Evolutionary conservation across 768 basidiomycete species (phyloP), one percentile per base, ranked within the genome.

Genomic region (Auriscalpium microsporum): DNA sequence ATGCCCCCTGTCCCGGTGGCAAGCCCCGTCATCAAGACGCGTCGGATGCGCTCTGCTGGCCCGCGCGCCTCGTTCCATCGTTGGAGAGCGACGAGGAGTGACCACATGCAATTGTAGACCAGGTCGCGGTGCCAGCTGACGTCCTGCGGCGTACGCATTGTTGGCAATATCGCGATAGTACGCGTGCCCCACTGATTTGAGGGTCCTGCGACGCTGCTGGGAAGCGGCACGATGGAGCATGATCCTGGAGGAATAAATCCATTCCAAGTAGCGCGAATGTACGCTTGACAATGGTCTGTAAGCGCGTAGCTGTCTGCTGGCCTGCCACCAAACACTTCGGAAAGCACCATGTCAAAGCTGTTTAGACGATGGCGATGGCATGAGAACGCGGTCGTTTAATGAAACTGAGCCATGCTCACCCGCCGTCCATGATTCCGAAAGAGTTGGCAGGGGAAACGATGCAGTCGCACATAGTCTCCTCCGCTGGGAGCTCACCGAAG

Each of bases 21-120:
- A 16, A 59, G 44, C 36, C 62, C 60, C 0, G 62, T 59, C 58
- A 63, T 57, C 52, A 63, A 55, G 40, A 63, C 52, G 16, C 48
- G 52, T 52, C 48, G 23, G 33, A 63, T 52, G 13, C 16, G 10
- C 0, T 34, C 55, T n/a, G 38, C 28, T n/a, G 3, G 50, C 34
- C n/a, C 33, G 7, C 7, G 28, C 21, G 35, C 53, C 10, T 53
- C 36, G 52, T 69, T 69, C 65, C 68, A 67, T 3, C 47, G 57
- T 52, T 61, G 57, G 10, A 72, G 35, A 50, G 63, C 60, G 19
- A 58, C 61, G 5, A 69, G 58, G 19, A 72, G 55, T 40, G 56
- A 58, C 71, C 68, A 72, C 64, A 68, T 66, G 16, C 58, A 63
- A 46, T 71, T 67, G 59, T 70, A 71, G 19, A 70, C 68, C 34